Evolutionary conservation across 164 flowering plant species (phyloP), one percentile per base, ranked within the genome.

Genomic region (Vitis rupestris): DNA sequence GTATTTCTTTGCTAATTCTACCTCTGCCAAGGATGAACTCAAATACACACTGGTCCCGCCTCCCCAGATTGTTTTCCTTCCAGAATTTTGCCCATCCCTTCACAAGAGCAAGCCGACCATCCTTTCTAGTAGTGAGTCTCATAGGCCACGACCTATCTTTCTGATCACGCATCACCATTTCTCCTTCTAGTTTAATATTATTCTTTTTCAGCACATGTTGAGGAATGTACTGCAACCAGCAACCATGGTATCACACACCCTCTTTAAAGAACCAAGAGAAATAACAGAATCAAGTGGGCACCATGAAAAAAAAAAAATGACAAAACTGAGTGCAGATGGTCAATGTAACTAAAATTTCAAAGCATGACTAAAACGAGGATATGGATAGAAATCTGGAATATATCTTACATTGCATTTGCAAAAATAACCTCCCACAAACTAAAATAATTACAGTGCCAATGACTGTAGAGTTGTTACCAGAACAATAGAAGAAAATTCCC

Each of bases 171-270:
- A 75, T 31, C 16, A 49, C 9, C 63, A 75, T n/a, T 4, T 50
- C 50, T 2, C 44, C 8, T 54, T 50, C 14, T n/a, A 67, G 2
- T 54, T 70, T 13, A 37, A 75, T 50, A 10, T 47, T 17, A 49
- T 23, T 14, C 27, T 50, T 19, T 19, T 3, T 57, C 58, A 67
- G 17, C 16, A 75, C 8, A 27, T 3, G 9, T 74, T 27, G 11
- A n/a, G 77, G 77, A 60, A 74, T 65, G 27, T 19, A 10, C 73
- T 74, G 70, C 74, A 75, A 31, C 19, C 63, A 72, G 61, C 44
- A 64, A 64, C 12, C 60, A 66, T 29, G 12, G 16, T 27, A 11
- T 3, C 57, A 58, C 9, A 47, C 2, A 30, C 14, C 8, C 9
- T 6, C 27, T 56, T 56, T 9, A 16, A 56, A 10, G 3, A 15